These are phyloP conservation scores for Pholiota molesta DNA, from an alignment of 768 basidiomycete genomes.

Conservation along the genomic window DNA sequence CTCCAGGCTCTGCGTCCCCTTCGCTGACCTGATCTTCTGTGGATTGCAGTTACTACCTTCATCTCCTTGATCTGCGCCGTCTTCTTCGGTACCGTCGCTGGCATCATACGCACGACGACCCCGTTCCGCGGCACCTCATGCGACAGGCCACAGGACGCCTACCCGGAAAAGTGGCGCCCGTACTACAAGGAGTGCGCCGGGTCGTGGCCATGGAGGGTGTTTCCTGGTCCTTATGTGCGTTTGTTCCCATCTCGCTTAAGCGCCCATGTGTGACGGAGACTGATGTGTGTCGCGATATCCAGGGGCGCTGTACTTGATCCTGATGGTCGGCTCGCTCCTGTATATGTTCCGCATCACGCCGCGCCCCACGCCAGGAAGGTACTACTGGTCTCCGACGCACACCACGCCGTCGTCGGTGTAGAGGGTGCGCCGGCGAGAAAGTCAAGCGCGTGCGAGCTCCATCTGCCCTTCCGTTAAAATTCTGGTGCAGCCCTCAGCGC, in stretches of 20 bases:
- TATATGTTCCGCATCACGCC: slow-evolving; percentile 29
- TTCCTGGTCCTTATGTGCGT: slow-evolving; percentile 35
- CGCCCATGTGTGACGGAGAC: background rate
- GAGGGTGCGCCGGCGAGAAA: background rate
- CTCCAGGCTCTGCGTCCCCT: background rate
- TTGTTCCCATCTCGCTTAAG: background rate
- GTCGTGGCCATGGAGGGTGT: slow-evolving; percentile 32
- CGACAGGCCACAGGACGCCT: slow-evolving; percentile 16
- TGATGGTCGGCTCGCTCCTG: slow-evolving; percentile 30
- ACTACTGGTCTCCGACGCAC: slow-evolving; percentile 23
- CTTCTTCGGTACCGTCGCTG: slow-evolving; percentile 37
- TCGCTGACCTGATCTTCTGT: background rate
- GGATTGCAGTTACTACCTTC: slow-evolving; percentile 27
- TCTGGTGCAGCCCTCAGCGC: no score
- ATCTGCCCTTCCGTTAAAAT: no score
- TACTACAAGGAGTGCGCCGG: slow-evolving; percentile 27
- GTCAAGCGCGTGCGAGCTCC: no score
- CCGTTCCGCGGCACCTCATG: slow-evolving; percentile 31
- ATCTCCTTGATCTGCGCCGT: slow-evolving; percentile 30
- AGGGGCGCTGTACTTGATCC: slow-evolving; percentile 31
- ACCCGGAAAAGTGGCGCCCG: slow-evolving; percentile 27
- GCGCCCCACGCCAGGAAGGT: slow-evolving; percentile 28
- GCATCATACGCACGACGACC: slow-evolving; percentile 28
- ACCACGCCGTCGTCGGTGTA: background rate
- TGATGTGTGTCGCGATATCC: background rate